Base-by-base conservation (phyloP, 1,139 yeast genomes). In the Magnusiomyces ingens region DNA sequence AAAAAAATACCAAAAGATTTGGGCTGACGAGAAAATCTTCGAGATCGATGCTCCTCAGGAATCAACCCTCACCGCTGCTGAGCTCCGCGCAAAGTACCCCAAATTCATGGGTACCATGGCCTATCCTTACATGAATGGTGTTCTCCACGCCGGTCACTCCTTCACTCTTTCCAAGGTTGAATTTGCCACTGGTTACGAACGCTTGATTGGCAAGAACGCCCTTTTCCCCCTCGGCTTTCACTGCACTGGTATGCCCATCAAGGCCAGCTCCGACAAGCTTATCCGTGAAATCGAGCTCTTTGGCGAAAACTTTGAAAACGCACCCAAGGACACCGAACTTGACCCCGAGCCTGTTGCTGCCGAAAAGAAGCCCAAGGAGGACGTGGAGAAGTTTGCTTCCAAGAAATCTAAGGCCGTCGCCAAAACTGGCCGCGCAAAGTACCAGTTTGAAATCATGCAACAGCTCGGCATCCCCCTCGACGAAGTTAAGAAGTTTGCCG, bases 211-310 rank as follows among this genome's bases (percentile, higher is more conserved):
- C 60, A 89, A 86, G 72, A 80, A 86, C 64, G 96, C 97, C 38
- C 75, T 93, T 59, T 93, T 89, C 74, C 99, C 99, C 51, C 78
- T 94, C 58, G 99, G 99, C 52, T 93, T 93, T 84, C 99, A 93
- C 73, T 94, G 99, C 79, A 93, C 99, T 46, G 99, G 99, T 77
- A 86, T 93, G 97, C 99, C 99, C 55, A 94, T 93, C 70, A 85
- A 73, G 75, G 93, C 99, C 17, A 81, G 96, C 66, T 99, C 99
- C 49, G 99, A 93, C 73, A 93, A 93, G 73, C 80, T 94, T 65
- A 81, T 82, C 67, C 82, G 99, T 71, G 99, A 93, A 76, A 78
- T 91, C 56, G 98, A 93, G 73, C 72, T 81, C 69, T 93, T 93
- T 70, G 99, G 99, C 49, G 76, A 73, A 32, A 91, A 88, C 65